Percentiles rank a stretch among this genome's conserved stretches.
phyloP scores from a whole-genome alignment of 2,329 filamentous ascomycete species.

The Davidsoniella neocaledoniae region DNA sequence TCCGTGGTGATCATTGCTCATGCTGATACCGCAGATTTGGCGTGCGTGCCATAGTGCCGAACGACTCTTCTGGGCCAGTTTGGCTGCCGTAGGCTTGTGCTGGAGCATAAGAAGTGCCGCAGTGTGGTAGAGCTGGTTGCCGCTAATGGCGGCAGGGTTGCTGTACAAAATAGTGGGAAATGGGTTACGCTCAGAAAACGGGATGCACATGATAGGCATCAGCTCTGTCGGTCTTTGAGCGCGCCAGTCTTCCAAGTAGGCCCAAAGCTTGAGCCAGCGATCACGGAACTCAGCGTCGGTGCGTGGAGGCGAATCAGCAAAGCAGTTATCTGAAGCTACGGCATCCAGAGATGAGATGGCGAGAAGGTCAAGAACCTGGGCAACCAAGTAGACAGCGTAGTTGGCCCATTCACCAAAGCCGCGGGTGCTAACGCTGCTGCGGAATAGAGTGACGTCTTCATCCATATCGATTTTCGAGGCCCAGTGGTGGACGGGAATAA shows the following conservation, averaged over 20 bases:
- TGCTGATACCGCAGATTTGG: conserved; percentile 34
- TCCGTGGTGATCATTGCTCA: conserved; percentile 34
- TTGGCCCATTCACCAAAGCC: conserved; percentile 33
- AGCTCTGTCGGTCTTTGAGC: conserved; percentile 21
- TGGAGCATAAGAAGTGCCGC: conserved; percentile 34
- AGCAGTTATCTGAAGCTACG: conserved; percentile 5
- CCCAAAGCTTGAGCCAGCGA: conserved; percentile 24
- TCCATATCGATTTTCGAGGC: conserved; percentile 20
- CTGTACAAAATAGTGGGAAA: conserved; percentile 34
- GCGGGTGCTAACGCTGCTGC: conserved; percentile 14
- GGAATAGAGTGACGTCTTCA: conserved; percentile 21
- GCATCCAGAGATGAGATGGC: conserved; percentile 14
- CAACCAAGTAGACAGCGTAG: conserved; percentile 31
- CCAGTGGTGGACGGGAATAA: conserved; percentile 32
- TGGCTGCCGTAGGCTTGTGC: conserved; percentile 23
- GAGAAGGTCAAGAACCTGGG: conserved; percentile 26
- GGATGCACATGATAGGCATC: conserved; percentile 21
- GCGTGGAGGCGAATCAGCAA: conserved; percentile 10
- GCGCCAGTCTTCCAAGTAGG: conserved; percentile 26
- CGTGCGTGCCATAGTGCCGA: conserved; percentile 34
- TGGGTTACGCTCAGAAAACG: conserved; percentile 26
- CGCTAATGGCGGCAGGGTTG: conserved; percentile 34
- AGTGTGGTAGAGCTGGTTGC: conserved; percentile 38
- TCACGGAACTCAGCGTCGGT: conserved; percentile 17
- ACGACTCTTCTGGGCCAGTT: conserved; percentile 24